Base-by-base conservation (phyloP, 1,284 basidiomycete genomes). In the Meripilus lineatus region DNA sequence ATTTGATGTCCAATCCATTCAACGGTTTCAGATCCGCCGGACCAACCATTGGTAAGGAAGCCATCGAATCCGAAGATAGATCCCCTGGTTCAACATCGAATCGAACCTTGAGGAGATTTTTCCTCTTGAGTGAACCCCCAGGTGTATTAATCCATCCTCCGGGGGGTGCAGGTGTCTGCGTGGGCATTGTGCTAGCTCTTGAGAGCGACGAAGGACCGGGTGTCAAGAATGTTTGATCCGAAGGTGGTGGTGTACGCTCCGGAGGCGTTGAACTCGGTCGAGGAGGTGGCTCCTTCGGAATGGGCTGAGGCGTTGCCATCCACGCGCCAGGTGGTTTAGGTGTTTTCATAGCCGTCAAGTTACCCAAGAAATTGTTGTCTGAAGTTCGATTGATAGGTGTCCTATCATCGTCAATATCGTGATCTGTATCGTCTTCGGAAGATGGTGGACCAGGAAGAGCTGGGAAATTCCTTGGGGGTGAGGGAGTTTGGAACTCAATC, bases 121-220 rank as follows among this genome's bases (percentile, higher is more conserved):
- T 71, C 47, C 60, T 50, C 49, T 76, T 70, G 47, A 67, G 65
- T 2, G 66, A 56, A 5, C 45, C 47, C 1, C 48, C 58, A 5
- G 84, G 84, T 15, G 84, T 86, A 5, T 67, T 59, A 38, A 76
- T 50, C 82, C 83, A 87, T 26, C 71, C 82, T 20, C 85, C 85
- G n/a, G 85, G 84, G 5, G 74, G 76, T 4, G 74, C 79, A 32
- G 85, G 85, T 1, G 83, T 87, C 46, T 74, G 75, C 24, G 65
- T 47, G 20, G 74, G 69, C 7, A 75, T 59, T 8, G 72, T 15
- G 8, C 58, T 49, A 21, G 50, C 52, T 18, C 58, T 50, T 26
- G 60, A 60, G 13, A 56, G 39, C 11, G 58, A 54, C 13, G 51
- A 33, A 10, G 55, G 33, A 13, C 40, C 18, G 18, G 18, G 38